Evolutionary conservation across 2,329 filamentous ascomycete species (phyloP).

Genomic region (Stemphylium lycopersici): DNA sequence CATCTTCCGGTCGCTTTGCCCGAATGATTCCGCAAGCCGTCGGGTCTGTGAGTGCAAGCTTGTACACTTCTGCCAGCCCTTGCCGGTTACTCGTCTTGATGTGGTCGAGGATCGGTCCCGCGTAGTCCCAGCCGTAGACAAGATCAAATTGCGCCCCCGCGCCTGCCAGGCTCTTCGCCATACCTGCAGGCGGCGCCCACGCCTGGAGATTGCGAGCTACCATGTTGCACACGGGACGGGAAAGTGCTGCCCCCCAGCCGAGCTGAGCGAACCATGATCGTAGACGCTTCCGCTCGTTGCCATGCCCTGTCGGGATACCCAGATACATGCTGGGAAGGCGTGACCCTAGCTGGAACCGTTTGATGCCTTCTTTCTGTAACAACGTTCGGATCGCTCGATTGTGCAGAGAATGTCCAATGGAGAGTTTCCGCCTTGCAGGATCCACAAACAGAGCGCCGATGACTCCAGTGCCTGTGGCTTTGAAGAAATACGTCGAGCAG

Average conservation of each 20-base stretch:
- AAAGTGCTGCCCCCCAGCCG: constrained; percentile 79
- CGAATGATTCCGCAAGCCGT: constrained; percentile 81
- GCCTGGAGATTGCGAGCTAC: constrained; percentile 71
- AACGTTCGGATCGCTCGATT: constrained; percentile 81
- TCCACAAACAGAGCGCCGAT: constrained; percentile 91
- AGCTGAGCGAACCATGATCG: constrained; percentile 87
- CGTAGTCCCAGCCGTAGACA: constrained; percentile 79
- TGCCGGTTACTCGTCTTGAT: constrained; percentile 76
- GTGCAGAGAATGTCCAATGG: constrained; percentile 88
- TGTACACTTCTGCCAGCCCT: constrained; percentile 80
- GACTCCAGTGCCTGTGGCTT: constrained; percentile 71
- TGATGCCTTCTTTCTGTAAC: constrained; percentile 72
- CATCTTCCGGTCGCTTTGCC: constrained; percentile 73
- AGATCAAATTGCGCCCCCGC: constrained; percentile 81
- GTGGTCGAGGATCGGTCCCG: constrained; percentile 74
- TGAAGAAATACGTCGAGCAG: constrained; percentile 83
- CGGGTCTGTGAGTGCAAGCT: constrained; percentile 72
- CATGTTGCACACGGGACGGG: constrained; percentile 72
- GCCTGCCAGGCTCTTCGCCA: constrained; percentile 74
- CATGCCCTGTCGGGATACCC: constrained; percentile 76
- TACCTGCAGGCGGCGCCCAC: constrained; percentile 78
- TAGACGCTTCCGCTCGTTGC: constrained; percentile 64
- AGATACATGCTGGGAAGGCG: constrained; percentile 84
- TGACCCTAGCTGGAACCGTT: constrained; percentile 80
- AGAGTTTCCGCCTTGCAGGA: constrained; percentile 81